Evolutionary conservation across 2,329 filamentous ascomycete genomes (phyloP).

Genomic region (Ilyonectria mors-panacis): DNA sequence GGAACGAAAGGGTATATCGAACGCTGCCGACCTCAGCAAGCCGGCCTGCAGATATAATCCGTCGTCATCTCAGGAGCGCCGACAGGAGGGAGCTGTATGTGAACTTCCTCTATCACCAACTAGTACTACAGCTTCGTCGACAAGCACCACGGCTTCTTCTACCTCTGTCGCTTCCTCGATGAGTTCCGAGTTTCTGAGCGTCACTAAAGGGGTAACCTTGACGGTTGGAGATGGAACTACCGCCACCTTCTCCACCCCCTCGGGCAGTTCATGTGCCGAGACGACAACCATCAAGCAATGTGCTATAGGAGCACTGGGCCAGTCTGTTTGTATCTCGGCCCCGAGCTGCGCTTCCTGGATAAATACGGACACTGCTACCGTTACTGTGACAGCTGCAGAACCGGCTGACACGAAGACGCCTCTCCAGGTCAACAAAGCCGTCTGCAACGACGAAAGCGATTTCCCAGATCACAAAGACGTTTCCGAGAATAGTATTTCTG

Average conservation of each 20-base stretch:
- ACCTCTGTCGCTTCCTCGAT: neutral
- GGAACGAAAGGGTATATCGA: conserved; percentile 1
- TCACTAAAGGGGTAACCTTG: no score
- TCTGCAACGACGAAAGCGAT: conserved; percentile 15
- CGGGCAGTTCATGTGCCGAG: no score
- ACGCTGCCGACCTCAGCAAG: conserved; percentile 8
- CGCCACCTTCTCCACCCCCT: neutral
- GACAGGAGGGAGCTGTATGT: neutral
- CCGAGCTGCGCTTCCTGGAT: conserved; percentile 7
- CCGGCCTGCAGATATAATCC: neutral
- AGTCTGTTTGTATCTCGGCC: neutral
- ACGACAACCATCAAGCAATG: neutral
- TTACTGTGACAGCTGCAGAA: neutral
- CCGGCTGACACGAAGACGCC: neutral
- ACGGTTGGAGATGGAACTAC: neutral
- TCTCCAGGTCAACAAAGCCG: neutral
- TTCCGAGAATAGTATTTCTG: neutral
- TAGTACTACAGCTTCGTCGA: neutral
- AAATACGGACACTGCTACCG: neutral
- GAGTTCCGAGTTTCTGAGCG: no score
- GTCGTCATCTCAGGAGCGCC: neutral
- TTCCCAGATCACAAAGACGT: conserved; percentile 17
- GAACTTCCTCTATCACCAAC: neutral
- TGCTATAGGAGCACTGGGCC: neutral
- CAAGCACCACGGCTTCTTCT: no score